A percentile compares a stretch with the other conserved stretches of the same genome.
phyloP scores from a whole-genome alignment of 441 rosid species.

The Pelargonium myrrhifolium region DNA sequence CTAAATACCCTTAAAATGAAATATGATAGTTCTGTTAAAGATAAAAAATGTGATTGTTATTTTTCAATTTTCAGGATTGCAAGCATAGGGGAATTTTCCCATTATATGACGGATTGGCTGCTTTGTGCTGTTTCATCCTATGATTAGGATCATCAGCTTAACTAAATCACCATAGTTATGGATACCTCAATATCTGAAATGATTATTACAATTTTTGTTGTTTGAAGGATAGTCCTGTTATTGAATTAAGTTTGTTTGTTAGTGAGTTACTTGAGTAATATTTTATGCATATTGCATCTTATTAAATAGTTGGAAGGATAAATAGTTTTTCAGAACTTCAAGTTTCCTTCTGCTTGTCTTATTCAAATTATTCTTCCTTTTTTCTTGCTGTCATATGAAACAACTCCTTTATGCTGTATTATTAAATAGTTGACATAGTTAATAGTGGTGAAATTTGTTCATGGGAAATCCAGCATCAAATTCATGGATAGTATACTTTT shows the following conservation, averaged over 20 bases:
- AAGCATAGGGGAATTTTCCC: background rate
- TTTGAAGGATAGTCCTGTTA: background rate
- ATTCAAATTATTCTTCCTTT: background rate
- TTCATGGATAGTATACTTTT: background rate
- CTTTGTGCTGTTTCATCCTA: background rate
- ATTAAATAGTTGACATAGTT: background rate
- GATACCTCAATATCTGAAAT: background rate
- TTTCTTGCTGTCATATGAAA: background rate
- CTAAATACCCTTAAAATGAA: too few species aligned
- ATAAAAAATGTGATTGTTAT: background rate
- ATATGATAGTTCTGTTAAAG: background rate
- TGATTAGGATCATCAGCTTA: background rate
- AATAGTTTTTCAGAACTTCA: background rate
- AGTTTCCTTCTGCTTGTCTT: background rate
- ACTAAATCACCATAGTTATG: background rate
- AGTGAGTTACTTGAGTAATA: background rate
- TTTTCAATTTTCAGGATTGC: background rate
- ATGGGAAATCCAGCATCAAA: conserved; percentile 7
- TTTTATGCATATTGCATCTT: background rate
- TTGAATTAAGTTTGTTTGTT: background rate
- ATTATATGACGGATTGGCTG: background rate
- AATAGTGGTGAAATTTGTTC: background rate
- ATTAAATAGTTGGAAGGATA: too few species aligned
- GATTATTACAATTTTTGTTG: background rate
- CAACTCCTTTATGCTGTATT: background rate